Evolutionary conservation across 768 basidiomycete genomes (phyloP), one percentile per base, ranked within the genome.

Genomic region (Russula compacta): DNA sequence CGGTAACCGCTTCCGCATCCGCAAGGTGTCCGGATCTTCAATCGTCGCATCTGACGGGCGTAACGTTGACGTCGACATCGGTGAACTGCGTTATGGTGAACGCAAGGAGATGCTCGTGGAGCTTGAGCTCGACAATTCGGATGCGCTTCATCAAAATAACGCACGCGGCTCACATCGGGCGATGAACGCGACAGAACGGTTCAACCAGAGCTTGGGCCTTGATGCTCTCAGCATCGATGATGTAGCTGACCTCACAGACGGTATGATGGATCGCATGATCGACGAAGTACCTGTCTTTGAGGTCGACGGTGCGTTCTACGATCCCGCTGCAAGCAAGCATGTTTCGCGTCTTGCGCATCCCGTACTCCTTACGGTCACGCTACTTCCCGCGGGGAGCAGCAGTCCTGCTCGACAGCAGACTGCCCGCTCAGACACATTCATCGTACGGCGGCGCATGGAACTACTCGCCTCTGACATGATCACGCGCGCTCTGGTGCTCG

Each of bases 211-310:
- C 64, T 82, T 93, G 82, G 91, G 90, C 17, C 76, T 93, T 59
- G 90, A 91, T 61, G 76, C 86, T 51, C 72, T 90, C 14, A 72
- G 81, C 11, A 87, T 91, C 49, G 87, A 85, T 2, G 91, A 92
- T 63, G 66, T 81, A 12, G 75, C 80, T 2, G 86, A 90, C 71
- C 85, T 93, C 66, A 81, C 84, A 53, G 89, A 92, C 60, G 92
- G 92, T 38, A 91, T 93, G 89, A 92, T 93, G 88, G 92, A 94
- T 65, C 80, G 87, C 49, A 90, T 98, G 89, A 94, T 97, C 49
- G 97, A 99, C 69, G 97, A 99, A 69, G 89, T 97, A 10, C 97
- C 95, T 1, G 90, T 98, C 10, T 83, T 95, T 53, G 95, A 98
- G 72, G 91, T 98, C 14, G 95, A 98, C 65, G 94, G 94, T 8